Evolutionary conservation across 169 alveolate species (phyloP).

Genomic region (Plasmodium knowlesi): DNA sequence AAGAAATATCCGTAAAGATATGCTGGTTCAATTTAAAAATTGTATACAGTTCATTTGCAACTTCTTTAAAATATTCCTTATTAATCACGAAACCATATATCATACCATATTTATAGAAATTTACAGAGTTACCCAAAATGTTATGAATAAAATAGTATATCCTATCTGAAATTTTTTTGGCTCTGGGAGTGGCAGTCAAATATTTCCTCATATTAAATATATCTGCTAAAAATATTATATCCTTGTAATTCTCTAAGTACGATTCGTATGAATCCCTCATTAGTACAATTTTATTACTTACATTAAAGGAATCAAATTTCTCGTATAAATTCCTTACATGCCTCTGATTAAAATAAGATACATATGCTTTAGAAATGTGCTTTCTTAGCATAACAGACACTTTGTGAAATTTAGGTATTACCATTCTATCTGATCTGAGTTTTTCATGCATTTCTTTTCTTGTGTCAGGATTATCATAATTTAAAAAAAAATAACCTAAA

Average conservation of each 20-base stretch:
- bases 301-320: constrained; percentile 4
- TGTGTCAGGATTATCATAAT: constrained; percentile 7
- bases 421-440: not conserved
- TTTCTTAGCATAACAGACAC: not conserved
- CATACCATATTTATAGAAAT: constrained; percentile 53
- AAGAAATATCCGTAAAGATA: constrained; percentile 27
- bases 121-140: constrained; percentile 18
- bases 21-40: constrained; percentile 12
- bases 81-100: constrained; percentile 33
- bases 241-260: constrained; percentile 23
- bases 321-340: constrained; percentile 19
- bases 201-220: constrained; percentile 39
- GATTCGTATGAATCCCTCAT: constrained; percentile 52
- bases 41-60: constrained; percentile 2
- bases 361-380: not conserved
- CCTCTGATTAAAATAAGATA: constrained; percentile 39
- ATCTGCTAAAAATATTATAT: constrained; percentile 34
- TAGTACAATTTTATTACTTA: constrained; percentile 40
- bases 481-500: constrained; percentile 33
- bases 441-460: not conserved
- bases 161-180: not conserved
- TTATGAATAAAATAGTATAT: not conserved
- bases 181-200: not conserved
- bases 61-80: constrained; percentile 19
- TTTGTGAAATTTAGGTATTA: constrained; percentile 2